Base-by-base conservation (phyloP, 192 early-diverging fungal genomes). In the Kickxella alabastrina region DNA sequence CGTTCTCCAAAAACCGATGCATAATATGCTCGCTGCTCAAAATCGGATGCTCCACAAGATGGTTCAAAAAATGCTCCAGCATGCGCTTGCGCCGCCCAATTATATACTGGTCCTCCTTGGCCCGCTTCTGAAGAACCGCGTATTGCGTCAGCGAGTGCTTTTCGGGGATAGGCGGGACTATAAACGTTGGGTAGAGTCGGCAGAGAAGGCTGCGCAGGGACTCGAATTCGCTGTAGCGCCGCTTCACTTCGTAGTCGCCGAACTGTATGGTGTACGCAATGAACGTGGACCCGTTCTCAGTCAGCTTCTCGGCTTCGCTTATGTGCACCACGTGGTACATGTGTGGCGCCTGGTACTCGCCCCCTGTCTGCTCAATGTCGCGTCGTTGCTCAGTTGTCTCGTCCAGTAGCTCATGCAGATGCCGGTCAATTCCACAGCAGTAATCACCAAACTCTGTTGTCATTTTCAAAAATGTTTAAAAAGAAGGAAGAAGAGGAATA, bases 151-250 rank as follows among this genome's bases (percentile, higher is more conserved):
- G 62, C 17, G 90, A 85, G 77, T 99, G 95, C 74, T 99, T 99
- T 53, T 96, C 93, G 15, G 96, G 96, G 56, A 99, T 95, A 18
- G 96, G 95, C 6, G 94, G 93, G 9, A 97, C 83, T 42, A 95
- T 87, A 35, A 90, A 62, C 1, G 87, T 90, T 6, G 93, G 93
- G 63, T 97, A 90, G 45, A 92, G 78, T 31, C 83, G 77, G 15
- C 73, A 76, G 43, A 99, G 78, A 10, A 85, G 65, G 42, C 80
- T 87, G 49, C 92, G 79, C 36, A 99, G 78, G 3, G 91, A 85
- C 65, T 96, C 95, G 54, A 99, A 99, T 67, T 99, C 96, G 46
- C 91, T 92, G 68, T 99, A 99, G 27, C 96, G 82, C 39, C 89
- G 85, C 52, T 80, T 86, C 27, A 88, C 80, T 64, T 74, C 70